Evolutionary conservation across 116 monocot genomes (phyloP), one percentile per base, ranked within the genome.

Genomic region (Zostera marina): DNA sequence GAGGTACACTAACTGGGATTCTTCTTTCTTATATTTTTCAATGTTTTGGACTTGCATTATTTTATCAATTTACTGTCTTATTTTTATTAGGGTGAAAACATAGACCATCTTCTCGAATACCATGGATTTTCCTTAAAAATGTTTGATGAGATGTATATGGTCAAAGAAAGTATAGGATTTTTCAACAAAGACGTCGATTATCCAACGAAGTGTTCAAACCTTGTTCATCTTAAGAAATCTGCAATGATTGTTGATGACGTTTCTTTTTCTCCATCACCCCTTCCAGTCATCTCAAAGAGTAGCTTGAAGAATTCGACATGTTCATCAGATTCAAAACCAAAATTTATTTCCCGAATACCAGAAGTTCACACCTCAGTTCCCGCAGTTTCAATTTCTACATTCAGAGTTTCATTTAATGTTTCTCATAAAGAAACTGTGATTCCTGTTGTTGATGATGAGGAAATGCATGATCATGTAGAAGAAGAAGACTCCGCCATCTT

Each of bases 101-200:
- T 99, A 40, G 86, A 77, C 41, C 60, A 74, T 59, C 79, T 99
- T 46, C 19, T 91, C 10, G 81, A 86, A 54, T 79, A 81, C 49
- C 79, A 99, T 81, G 86, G 98, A 14, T 84, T 86, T 55, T 51
- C 59, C 22, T 51, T 77, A 65, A 90, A 73, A 63, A 64, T 56
- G 17, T 99, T 77, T 78, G 80, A 83, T 46, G 91, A 99, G 54
- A 15, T 47, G 17, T 99, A 91, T 68, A 77, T 99, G 80, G 83
- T 99, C 26, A 99, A 91, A 77, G 91, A 78, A 62, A 90, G 81
- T 15, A 77, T 77, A 5, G 32, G 32, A 5, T 91, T 99, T 71
- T 72, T 81, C 53, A 92, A 78, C 53, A 67, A 60, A 63, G 87
- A 83, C n/a, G 45, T 17, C 11, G 78, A 92, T 53, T 87, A 80